A percentile compares a stretch with the other conserved stretches of the same genome.
Conservation (phyloP, 305 asterid genomes). For the Solanum aculeatissimum region DNA sequence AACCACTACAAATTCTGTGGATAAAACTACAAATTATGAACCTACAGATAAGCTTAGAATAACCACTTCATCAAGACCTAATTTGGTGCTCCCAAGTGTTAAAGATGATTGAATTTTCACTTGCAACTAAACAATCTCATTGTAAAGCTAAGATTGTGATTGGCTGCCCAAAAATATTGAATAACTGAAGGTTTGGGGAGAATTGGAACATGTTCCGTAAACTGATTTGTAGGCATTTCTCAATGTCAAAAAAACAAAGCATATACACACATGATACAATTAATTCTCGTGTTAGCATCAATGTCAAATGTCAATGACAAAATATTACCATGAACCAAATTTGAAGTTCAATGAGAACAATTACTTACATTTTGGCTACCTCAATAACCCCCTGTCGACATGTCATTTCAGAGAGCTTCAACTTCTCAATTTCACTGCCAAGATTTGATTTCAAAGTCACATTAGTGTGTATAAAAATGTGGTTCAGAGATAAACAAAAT, state of each 20-base stretch:
- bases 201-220: neutral
- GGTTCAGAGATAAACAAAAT: neutral
- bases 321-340: neutral
- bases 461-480: neutral
- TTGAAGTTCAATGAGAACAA: neutral
- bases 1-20: neutral
- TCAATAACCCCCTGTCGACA: conserved; percentile 95
- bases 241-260: neutral
- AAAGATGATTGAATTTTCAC: neutral
- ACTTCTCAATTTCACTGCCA: conserved; percentile 85
- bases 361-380: conserved; percentile 94
- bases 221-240: neutral
- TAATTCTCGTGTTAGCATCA: neutral
- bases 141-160: neutral
- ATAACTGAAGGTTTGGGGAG: neutral
- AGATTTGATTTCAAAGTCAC: neutral
- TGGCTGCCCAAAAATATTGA: neutral
- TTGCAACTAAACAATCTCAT: neutral
- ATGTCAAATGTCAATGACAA: neutral
- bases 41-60: neutral
- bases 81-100: neutral
- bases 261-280: neutral
- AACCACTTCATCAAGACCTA: neutral
- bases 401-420: conserved; percentile 97
- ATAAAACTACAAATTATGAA: neutral